Evolutionary conservation across 2,329 filamentous ascomycete genomes (phyloP).

Genomic region (Nigrospora oryzae): DNA sequence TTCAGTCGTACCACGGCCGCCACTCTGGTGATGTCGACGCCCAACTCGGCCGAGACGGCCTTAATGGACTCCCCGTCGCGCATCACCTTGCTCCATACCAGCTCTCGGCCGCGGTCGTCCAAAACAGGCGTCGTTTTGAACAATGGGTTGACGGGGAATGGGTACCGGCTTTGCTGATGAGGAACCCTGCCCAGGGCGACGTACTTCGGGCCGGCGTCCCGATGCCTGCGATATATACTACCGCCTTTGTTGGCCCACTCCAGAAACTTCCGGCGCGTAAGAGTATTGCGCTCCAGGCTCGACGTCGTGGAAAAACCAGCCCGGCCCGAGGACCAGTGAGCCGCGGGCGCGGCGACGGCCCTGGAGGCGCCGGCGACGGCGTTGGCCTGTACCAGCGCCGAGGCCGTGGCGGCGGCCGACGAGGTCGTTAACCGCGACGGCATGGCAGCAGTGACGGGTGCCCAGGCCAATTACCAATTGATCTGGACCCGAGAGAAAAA

Average conservation of each 20-base stretch:
- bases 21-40: constrained; percentile 75
- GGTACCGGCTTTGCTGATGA: constrained; percentile 18
- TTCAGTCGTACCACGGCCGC: constrained; percentile 81
- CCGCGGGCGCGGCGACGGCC: not conserved
- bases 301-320: constrained; percentile 5
- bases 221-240: not conserved
- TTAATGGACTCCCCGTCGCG: constrained; percentile 61
- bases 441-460: constrained; percentile 2
- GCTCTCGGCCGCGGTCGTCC: constrained; percentile 61
- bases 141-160: constrained; percentile 65
- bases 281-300: not conserved
- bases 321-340: not conserved
- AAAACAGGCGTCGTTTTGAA: constrained; percentile 69
- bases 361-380: not conserved
- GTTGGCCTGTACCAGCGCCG: constrained; percentile 1
- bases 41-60: constrained; percentile 66
- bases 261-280: constrained; percentile 1
- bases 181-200: too few relatives aligned
- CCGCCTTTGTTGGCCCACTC: not conserved
- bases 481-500: constrained; percentile 1
- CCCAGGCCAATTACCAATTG: constrained; percentile 2
- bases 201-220: constrained; percentile 6
- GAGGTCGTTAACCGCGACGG: constrained; percentile 3
- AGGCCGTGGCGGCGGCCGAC: constrained; percentile 4
- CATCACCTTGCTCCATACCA: constrained; percentile 64